A percentile compares a stretch with the other conserved stretches of the same genome.
Conservation (phyloP, 2,329 filamentous ascomycete genomes). For the Trichoderma arundinaceum region DNA sequence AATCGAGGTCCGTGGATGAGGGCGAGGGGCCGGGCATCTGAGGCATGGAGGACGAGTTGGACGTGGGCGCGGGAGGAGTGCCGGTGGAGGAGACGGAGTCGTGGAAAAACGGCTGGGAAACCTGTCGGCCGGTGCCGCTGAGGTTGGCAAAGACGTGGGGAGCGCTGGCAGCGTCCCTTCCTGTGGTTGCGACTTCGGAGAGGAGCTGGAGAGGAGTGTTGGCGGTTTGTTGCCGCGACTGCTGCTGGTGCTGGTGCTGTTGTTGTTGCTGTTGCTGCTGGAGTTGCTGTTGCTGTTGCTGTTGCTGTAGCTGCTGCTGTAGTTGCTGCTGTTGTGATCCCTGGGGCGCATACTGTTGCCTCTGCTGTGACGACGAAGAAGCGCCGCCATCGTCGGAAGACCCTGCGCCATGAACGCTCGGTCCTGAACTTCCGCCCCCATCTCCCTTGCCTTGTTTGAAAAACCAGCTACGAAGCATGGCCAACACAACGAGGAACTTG, state of each 20-base stretch:
- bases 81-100: slow-evolving; percentile 38
- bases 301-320: slow-evolving; percentile 34
- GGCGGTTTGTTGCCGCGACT: slow-evolving; percentile 40
- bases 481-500: slow-evolving; percentile 73
- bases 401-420: background rate
- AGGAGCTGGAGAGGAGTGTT: slow-evolving; percentile 63
- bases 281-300: slow-evolving; percentile 32
- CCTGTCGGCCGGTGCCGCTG: slow-evolving; percentile 36
- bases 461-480: slow-evolving; percentile 75
- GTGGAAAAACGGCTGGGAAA: slow-evolving; percentile 48
- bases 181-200: slow-evolving; percentile 62
- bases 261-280: slow-evolving; percentile 35
- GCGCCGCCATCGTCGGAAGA: slow-evolving; percentile 12
- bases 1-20: slow-evolving; percentile 35
- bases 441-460: slow-evolving; percentile 52
- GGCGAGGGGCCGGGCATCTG: slow-evolving; percentile 22
- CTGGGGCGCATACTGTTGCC: background rate
- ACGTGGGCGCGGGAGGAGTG: slow-evolving; percentile 24
- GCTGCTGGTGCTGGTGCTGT: slow-evolving; percentile 33
- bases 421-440: slow-evolving; percentile 4
- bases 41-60: slow-evolving; percentile 7
- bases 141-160: slow-evolving; percentile 36
- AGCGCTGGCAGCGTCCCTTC: slow-evolving; percentile 43
- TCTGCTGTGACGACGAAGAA: slow-evolving; percentile 8
- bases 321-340: slow-evolving; percentile 29